Evolutionary conservation across 108 stramenopile species (phyloP), one percentile per base, ranked within the genome.

Genomic region (Chaetoceros tenuissimus): DNA sequence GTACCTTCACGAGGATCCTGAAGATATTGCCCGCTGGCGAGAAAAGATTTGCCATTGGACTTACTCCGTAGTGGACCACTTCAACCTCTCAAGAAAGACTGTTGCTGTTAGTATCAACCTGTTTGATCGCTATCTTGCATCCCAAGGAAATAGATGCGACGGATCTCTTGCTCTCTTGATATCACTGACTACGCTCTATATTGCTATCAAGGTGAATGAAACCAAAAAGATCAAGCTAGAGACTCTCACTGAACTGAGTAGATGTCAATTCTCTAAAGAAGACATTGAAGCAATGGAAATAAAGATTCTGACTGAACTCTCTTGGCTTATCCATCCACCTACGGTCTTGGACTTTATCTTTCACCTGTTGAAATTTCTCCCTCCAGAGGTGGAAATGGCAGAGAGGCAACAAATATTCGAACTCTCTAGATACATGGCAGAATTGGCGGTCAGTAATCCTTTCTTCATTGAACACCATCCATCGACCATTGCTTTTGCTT

Each of bases 31-130:
- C 3, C 53, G 62, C 3, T 88, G 87, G 87, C 50, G 87, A 21
- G 86, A 84, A 57, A 87, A 87, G 73, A 84, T 87, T 19, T 81
- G 79, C 63, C 80, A 84, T 24, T 88, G 87, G 83, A 71, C 71
- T 16, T 89, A 81, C 72, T 85, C 80, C 55, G 88, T 89, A 2
- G 74, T 89, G 5, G 87, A 89, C 68, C 87, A 89, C 68, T 89
- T 85, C 59, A 81, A 86, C 25, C 57, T 89, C 20, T 80, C 78
- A 0, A 72, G 88, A 8, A 82, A 89, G 57, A 74, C 82, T 28
- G 84, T 85, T 28, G 82, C 82, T 28, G 69, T 86, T 24, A 68
- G 68, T 19, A 53, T 89, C 50, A 67, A 69, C 25, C 67, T 84
- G 19, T 89, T 89, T 55, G 88, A 89, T 73, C 80, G 84, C 5